phyloP scores from a whole-genome alignment of 202 grass and related monocot genomes.

The Setaria italica region DNA sequence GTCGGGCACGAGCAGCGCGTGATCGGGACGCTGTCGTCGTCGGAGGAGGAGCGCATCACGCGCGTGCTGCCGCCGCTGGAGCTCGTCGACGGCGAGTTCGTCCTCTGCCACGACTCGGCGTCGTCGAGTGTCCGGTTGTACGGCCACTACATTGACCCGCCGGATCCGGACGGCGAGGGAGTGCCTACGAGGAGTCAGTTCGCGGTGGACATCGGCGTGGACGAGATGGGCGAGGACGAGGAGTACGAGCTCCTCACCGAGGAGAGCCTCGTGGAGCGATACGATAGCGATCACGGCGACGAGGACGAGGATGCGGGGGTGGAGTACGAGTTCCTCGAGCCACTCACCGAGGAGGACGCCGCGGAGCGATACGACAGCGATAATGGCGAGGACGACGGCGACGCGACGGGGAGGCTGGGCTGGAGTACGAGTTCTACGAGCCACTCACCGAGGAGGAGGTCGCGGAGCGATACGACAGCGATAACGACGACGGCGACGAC shows the following conservation, averaged over 20 bases:
- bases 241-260: background rate
- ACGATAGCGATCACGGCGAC: background rate
- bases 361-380: slow-evolving; percentile 17
- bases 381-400: background rate
- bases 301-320: background rate
- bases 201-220: background rate
- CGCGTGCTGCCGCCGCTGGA: too few relatives aligned
- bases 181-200: background rate
- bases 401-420: background rate
- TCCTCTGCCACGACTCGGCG: background rate
- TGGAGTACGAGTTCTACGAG: too few relatives aligned
- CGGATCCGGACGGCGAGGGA: background rate
- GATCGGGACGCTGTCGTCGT: background rate
- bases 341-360: background rate
- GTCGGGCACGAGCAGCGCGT: background rate
- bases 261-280: background rate
- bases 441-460: background rate
- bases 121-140: background rate
- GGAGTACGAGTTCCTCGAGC: too few relatives aligned
- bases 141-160: background rate
- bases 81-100: background rate
- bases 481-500: background rate
- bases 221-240: too few relatives aligned
- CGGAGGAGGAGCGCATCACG: background rate
- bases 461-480: slow-evolving; percentile 6